These are phyloP conservation scores for Anaeramoeba flamelloides DNA, from an alignment of 78 protist species.

Conservation along the genomic window DNA sequence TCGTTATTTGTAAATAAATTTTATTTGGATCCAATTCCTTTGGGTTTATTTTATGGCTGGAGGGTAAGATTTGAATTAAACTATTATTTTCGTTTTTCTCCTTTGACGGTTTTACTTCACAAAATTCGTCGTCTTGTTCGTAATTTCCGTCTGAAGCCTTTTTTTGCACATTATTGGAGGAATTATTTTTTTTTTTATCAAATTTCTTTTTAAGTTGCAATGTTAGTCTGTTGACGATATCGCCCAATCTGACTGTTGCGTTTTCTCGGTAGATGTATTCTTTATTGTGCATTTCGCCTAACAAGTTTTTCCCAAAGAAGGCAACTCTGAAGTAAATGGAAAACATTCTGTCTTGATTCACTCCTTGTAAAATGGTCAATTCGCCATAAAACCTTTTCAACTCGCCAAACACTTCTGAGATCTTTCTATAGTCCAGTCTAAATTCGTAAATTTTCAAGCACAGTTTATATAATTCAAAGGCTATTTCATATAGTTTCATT, in stretches of 20 bases:
- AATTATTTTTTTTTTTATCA: no score
- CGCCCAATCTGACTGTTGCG: not conserved
- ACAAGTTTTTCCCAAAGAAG: not conserved
- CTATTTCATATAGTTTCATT: not conserved
- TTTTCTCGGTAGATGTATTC: not conserved
- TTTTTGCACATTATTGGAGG: no score
- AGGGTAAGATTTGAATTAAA: not conserved
- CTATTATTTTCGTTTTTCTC: no score
- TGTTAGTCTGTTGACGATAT: not conserved
- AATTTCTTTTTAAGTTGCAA: not conserved
- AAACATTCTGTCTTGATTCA: not conserved
- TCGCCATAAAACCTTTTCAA: not conserved
- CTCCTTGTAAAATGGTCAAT: not conserved
- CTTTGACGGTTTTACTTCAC: no score
- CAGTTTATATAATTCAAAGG: not conserved
- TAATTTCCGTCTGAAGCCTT: not conserved
- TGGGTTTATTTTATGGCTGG: not conserved
- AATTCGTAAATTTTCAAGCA: not conserved
- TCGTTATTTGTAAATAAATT: not conserved
- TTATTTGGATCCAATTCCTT: not conserved
- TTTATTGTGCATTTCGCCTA: not conserved
- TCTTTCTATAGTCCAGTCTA: not conserved
- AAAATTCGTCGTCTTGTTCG: no score
- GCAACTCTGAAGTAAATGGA: not conserved
- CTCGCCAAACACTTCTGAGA: not conserved